phyloP scores from a whole-genome alignment of 2,329 filamentous ascomycete genomes.

The Ceratocystis diversiconidia region DNA sequence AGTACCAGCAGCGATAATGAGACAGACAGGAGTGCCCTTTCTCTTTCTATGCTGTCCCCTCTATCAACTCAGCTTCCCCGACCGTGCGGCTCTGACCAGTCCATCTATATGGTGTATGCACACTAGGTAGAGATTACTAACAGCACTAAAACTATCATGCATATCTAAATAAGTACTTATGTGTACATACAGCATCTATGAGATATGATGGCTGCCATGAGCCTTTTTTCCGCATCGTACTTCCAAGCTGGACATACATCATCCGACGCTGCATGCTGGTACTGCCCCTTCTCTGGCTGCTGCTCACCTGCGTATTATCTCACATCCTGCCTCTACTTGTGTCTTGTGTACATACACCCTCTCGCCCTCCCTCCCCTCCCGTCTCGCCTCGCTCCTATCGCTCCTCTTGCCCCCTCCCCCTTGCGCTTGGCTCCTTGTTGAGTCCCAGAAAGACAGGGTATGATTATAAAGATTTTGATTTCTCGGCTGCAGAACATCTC shows the following conservation, averaged over 20 bases:
- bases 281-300: not conserved
- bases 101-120: not conserved
- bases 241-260: constrained; percentile 1
- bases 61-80: not conserved
- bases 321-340: not conserved
- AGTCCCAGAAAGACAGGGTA: not conserved
- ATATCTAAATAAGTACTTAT: not conserved
- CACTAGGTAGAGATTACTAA: not conserved
- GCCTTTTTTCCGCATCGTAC: not conserved
- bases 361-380: not conserved
- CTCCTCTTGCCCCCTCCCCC: not conserved
- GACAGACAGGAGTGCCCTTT: not conserved
- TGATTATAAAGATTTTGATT: not conserved
- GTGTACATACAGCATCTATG: not conserved
- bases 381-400: too few relatives aligned
- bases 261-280: not conserved
- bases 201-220: not conserved
- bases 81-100: not conserved
- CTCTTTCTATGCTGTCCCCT: not conserved
- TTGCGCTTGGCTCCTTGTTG: not conserved
- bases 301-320: not conserved
- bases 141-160: not conserved
- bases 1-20: not conserved
- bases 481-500: not conserved
- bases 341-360: not conserved